Percentiles rank a stretch among this genome's conserved stretches.
phyloP scores from a whole-genome alignment of 2,329 filamentous ascomycete species.

The Beauveria scarabaeidicola region DNA sequence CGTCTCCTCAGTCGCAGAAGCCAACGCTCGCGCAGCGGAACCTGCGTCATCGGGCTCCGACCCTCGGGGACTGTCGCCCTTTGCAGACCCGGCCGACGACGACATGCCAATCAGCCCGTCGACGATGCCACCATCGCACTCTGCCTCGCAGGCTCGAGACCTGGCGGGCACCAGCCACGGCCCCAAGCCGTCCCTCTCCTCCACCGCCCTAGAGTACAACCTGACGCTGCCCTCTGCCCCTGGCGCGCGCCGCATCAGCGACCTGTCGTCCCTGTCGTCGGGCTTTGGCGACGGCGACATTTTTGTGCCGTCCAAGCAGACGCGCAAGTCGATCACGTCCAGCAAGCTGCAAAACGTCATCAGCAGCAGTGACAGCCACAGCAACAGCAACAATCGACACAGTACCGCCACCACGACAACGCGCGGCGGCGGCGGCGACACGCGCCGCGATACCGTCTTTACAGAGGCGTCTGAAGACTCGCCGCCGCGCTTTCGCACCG shows the following conservation, averaged over 20 bases:
- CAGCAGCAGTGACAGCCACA: neutral
- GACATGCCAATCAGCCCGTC: neutral
- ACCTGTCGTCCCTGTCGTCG: conserved; percentile 53
- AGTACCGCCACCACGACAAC: neutral
- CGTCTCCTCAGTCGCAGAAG: neutral
- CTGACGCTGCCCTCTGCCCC: conserved; percentile 28
- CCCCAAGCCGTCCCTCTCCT: conserved; percentile 7
- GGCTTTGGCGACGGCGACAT: conserved; percentile 57
- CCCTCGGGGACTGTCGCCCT: neutral
- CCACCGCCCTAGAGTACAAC: conserved; percentile 4
- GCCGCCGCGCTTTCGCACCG: conserved; percentile 46
- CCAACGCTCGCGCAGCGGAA: neutral
- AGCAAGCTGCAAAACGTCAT: neutral
- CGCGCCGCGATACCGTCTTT: conserved; percentile 40
- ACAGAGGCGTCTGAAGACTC: conserved; percentile 45
- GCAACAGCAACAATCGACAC: conserved; percentile 11
- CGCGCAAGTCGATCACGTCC: conserved; percentile 9
- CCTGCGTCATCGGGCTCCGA: neutral
- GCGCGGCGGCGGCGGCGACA: neutral
- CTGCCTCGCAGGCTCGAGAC: neutral
- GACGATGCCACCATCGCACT: neutral
- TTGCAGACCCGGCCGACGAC: neutral
- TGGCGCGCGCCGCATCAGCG: conserved; percentile 35
- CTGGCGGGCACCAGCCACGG: neutral
- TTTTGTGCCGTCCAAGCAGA: conserved; percentile 31